A percentile compares a stretch with the other conserved stretches of the same genome.
Evolutionary conservation across 257 asterid genomes (phyloP).

Genomic region (Solanum neorickii): DNA sequence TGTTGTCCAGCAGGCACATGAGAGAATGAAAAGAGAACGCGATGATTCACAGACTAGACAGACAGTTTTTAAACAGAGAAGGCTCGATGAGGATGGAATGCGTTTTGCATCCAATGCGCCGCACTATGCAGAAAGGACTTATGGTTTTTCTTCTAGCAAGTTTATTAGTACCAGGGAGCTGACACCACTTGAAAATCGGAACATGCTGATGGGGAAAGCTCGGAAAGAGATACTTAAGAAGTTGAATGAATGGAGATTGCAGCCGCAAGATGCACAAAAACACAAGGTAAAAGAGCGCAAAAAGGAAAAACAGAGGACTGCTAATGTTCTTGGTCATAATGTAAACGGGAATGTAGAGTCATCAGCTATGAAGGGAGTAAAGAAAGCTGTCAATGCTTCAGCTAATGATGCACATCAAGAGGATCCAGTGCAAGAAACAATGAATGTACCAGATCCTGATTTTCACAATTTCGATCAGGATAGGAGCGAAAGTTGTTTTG

Average conservation of each 20-base stretch:
- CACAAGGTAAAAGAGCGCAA: constrained; percentile 20
- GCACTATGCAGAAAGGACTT: constrained; percentile 2
- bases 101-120: constrained; percentile 16
- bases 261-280: constrained; percentile 12
- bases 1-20: constrained; percentile 42
- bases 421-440: constrained; percentile 13
- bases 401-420: constrained; percentile 15
- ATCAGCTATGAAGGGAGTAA: constrained; percentile 14
- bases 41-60: constrained; percentile 31
- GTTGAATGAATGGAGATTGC: constrained; percentile 25
- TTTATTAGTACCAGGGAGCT: constrained; percentile 28
- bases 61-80: constrained; percentile 21
- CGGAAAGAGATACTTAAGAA: constrained; percentile 30
- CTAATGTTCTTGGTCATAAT: constrained; percentile 12
- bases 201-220: constrained; percentile 38
- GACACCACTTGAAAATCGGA: constrained; percentile 22
- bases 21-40: constrained; percentile 47
- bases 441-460: constrained; percentile 65
- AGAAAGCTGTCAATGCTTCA: constrained; percentile 7
- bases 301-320: constrained; percentile 12
- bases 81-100: constrained; percentile 25
- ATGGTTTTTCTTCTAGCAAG: constrained; percentile 18
- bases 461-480: constrained; percentile 23
- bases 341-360: constrained; percentile 22
- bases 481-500: constrained; percentile 12